Percentiles rank a stretch among this genome's conserved stretches.
Conservation (phyloP, 148 eudicot species). For the Rhododendron vialii region DNA sequence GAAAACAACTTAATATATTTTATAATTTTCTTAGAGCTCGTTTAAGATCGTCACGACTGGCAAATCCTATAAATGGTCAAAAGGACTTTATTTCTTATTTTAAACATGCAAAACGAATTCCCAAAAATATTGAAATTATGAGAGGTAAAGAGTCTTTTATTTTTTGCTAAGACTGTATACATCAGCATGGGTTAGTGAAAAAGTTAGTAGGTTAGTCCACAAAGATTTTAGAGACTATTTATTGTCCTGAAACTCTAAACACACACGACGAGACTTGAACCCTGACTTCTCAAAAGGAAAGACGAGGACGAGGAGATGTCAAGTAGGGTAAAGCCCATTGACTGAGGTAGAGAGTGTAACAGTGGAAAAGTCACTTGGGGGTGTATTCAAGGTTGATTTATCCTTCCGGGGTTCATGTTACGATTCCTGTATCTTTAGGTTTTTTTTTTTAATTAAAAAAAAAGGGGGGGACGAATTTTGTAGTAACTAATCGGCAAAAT, state of each 20-base stretch:
- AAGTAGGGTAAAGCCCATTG: no score
- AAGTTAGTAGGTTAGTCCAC: no score
- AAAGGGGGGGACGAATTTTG: not conserved
- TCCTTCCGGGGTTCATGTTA: not conserved
- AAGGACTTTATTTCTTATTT: not conserved
- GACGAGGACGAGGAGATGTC: no score
- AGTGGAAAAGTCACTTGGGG: not conserved
- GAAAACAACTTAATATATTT: not conserved
- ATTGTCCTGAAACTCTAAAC: no score
- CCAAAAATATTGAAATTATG: not conserved
- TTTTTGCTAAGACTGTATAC: no score
- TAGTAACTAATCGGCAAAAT: not conserved
- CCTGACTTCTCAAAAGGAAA: rapidly evolving
- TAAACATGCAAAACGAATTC: not conserved
- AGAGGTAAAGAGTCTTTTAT: not conserved
- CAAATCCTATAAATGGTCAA: not conserved
- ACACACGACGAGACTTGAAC: no score
- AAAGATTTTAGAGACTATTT: no score
- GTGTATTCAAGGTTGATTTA: not conserved
- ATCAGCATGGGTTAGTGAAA: no score
- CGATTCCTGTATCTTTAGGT: not conserved
- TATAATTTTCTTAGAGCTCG: not conserved
- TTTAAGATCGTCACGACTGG: not conserved
- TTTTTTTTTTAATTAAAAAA: not conserved
- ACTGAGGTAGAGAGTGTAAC: not conserved